phyloP scores from a whole-genome alignment of 2,329 filamentous ascomycete genomes.

The Fusarium buharicum region DNA sequence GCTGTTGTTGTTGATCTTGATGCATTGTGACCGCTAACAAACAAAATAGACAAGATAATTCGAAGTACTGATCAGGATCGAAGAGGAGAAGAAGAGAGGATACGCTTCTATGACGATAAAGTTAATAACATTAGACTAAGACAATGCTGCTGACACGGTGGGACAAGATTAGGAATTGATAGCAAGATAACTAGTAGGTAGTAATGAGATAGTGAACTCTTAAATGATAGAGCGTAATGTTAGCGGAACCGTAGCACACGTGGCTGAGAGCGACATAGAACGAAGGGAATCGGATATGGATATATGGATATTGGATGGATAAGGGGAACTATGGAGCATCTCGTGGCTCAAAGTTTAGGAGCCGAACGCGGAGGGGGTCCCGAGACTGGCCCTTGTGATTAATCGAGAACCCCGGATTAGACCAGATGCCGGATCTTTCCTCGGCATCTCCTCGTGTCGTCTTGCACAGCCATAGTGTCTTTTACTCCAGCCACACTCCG shows the following conservation, averaged over 20 bases:
- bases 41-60: background rate
- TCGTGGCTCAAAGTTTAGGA: slow-evolving; percentile 16
- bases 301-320: slow-evolving; percentile 1
- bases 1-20: slow-evolving; percentile 48
- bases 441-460: background rate
- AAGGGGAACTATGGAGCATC: slow-evolving; percentile 25
- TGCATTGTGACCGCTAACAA: slow-evolving; percentile 37
- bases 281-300: slow-evolving; percentile 4
- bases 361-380: slow-evolving; percentile 36
- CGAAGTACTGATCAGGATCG: background rate
- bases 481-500: slow-evolving; percentile 5
- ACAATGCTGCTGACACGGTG: slow-evolving; percentile 22
- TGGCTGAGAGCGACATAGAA: slow-evolving; percentile 11
- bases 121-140: slow-evolving; percentile 37
- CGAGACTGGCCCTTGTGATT: slow-evolving; percentile 34
- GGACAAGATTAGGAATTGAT: slow-evolving; percentile 10
- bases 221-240: slow-evolving; percentile 5
- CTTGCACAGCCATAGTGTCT: background rate
- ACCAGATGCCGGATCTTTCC: background rate
- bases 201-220: slow-evolving; percentile 14
- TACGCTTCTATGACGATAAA: slow-evolving; percentile 15
- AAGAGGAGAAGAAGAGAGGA: slow-evolving; percentile 4
- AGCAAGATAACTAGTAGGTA: slow-evolving; percentile 3
- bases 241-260: slow-evolving; percentile 11
- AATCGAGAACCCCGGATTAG: slow-evolving; percentile 16